These are phyloP conservation scores for Penstemon newberryi DNA, from an alignment of 257 asterid genomes.

Conservation along the genomic window DNA sequence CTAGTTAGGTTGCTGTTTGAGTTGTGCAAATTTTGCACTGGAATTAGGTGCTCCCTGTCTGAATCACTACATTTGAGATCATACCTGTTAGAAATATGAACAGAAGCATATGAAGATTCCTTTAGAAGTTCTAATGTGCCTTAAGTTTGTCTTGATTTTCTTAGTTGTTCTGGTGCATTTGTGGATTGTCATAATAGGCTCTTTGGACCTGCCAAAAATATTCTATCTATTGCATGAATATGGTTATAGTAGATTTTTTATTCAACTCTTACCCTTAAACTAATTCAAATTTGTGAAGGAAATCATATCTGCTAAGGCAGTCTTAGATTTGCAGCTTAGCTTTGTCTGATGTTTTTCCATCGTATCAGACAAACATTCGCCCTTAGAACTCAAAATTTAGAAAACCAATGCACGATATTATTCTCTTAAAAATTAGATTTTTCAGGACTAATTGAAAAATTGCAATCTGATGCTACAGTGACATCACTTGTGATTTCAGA, in stretches of 20 bases:
- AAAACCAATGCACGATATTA: not conserved
- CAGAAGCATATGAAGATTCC: not conserved
- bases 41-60: too few species aligned
- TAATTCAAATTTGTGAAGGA: constrained; percentile 6
- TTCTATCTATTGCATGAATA: not conserved
- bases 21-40: too few species aligned
- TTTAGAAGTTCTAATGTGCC: not conserved
- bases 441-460: not conserved
- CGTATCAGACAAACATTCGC: not conserved
- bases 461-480: constrained; percentile 19
- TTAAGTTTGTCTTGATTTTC: not conserved
- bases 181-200: not conserved
- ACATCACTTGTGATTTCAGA: constrained; percentile 1
- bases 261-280: not conserved
- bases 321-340: constrained; percentile 1
- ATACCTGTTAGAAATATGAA: not conserved
- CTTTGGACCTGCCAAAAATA: not conserved
- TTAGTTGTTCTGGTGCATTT: not conserved
- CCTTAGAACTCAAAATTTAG: constrained; percentile 8
- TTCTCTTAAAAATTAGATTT: not conserved
- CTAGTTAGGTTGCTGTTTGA: too few species aligned
- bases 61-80: not conserved
- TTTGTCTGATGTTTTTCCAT: constrained; percentile 18
- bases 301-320: not conserved
- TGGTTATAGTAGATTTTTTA: constrained; percentile 9